Base-by-base conservation (phyloP, 2,329 filamentous ascomycete genomes). In the Exophiala sp. region DNA sequence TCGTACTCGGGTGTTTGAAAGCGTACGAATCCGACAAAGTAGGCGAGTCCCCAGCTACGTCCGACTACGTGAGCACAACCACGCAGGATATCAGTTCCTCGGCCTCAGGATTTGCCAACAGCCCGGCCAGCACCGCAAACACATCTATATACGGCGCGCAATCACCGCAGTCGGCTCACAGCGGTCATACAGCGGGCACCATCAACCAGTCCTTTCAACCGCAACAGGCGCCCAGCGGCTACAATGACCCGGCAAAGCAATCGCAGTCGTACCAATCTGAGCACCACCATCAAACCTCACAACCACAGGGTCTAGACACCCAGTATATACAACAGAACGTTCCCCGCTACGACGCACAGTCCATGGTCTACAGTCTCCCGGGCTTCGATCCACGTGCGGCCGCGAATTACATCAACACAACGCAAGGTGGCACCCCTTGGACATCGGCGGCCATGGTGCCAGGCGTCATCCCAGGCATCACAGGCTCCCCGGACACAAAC, bases 1-100 rank as follows among this genome's bases (percentile, higher is more conserved):
- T 99, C 46, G 86, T 92, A 44, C 83, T 82, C 54, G 91, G 91
- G 10, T 95, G 91, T 65, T 76, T 97, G 65, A 91, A 89, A 68
- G 91, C 90, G 63, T 99, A 95, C 70, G 86, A 91, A 58, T 81
- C 75, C 6, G 76, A 78, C 20, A 58, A 59, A 33, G 18, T 35
- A 4, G 47, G 38, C 21, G 58, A 59, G 43, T 74, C 72, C 14
- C 72, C 72, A 29, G 63, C 64, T 3, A 71, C 72, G 11, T 68
- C 70, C 9, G 70, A 71, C 47, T 72, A 71, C 16, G 59, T 69
- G 21, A 65, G 65, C 43, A 71, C 69, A 71, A 20, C 75, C 71
- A 50, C 64, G 63, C 32, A 69, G 68, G 61, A 70, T 67, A 12
- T 57, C 18, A 59, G 53, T 39, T 61, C 60, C n/a, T 55, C 60